These are phyloP conservation scores for Mycena venus DNA, from an alignment of 768 basidiomycete genomes.

Conservation along the genomic window DNA sequence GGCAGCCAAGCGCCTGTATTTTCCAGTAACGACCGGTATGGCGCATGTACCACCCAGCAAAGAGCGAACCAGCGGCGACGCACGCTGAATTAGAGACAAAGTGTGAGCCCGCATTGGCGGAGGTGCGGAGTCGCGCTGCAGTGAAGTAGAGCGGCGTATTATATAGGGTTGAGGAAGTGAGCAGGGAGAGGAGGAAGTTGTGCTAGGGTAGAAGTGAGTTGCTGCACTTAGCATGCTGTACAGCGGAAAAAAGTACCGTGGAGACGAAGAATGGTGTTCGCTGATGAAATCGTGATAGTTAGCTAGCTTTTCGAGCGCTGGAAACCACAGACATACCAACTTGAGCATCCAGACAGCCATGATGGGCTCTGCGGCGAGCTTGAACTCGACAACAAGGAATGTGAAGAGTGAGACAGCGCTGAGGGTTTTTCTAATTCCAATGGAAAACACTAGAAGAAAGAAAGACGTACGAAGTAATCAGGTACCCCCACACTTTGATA, in stretches of 20 bases:
- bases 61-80: not conserved
- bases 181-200: not conserved
- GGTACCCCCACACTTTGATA: slow-evolving; percentile 64
- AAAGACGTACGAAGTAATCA: slow-evolving; percentile 37
- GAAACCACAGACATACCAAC: not conserved
- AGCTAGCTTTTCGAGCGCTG: not conserved
- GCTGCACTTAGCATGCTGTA: not conserved
- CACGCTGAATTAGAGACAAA: not conserved
- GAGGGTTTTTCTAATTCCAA: not conserved
- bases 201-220: not conserved
- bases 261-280: slow-evolving; percentile 61
- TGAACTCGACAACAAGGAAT: slow-evolving; percentile 73
- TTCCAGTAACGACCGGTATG: not conserved
- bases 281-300: slow-evolving; percentile 43
- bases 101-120: not conserved
- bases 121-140: not conserved
- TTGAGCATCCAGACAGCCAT: slow-evolving; percentile 46
- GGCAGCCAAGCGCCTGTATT: not conserved
- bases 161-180: not conserved
- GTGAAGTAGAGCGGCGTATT: not conserved
- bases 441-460: not conserved
- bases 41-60: not conserved
- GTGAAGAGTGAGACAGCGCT: slow-evolving; percentile 56
- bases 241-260: not conserved
- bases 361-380: slow-evolving; percentile 70